These are phyloP conservation scores for Apiospora sp. DNA, from an alignment of 2,329 filamentous ascomycete species.

Conservation along the genomic window DNA sequence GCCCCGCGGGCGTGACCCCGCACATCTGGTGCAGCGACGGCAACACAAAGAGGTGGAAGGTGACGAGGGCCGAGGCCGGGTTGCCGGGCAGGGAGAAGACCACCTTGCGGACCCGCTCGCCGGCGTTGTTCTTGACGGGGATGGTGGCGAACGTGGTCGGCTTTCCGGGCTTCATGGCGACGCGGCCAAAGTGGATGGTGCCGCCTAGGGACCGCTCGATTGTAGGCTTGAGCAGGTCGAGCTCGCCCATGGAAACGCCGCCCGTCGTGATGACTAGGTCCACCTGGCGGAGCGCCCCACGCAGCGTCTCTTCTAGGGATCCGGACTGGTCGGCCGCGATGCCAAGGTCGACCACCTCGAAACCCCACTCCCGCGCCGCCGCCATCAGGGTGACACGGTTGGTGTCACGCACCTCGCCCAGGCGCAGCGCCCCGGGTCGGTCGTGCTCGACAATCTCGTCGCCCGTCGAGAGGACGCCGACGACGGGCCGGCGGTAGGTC, in stretches of 20 bases:
- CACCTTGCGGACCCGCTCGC: slow-evolving; percentile 68
- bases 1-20: slow-evolving; percentile 71
- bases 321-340: slow-evolving; percentile 80
- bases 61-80: slow-evolving; percentile 90
- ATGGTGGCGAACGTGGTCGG: slow-evolving; percentile 96
- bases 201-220: slow-evolving; percentile 90
- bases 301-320: slow-evolving; percentile 78
- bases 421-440: slow-evolving; percentile 65
- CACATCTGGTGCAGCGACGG: slow-evolving; percentile 81
- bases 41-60: slow-evolving; percentile 92
- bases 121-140: slow-evolving; percentile 67
- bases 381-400: slow-evolving; percentile 89
- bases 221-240: slow-evolving; percentile 95
- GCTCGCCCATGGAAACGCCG: slow-evolving; percentile 96
- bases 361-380: slow-evolving; percentile 77
- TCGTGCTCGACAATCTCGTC: slow-evolving; percentile 89
- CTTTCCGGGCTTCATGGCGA: slow-evolving; percentile 98
- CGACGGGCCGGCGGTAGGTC: slow-evolving; percentile 77
- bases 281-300: slow-evolving; percentile 74
- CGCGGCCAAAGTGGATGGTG: slow-evolving; percentile 94
- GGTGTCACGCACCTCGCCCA: slow-evolving; percentile 91
- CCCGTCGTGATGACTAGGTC: slow-evolving; percentile 92
- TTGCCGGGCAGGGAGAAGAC: slow-evolving; percentile 95
- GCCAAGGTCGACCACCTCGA: slow-evolving; percentile 82
- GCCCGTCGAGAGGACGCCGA: slow-evolving; percentile 91